Percentiles rank a stretch among this genome's conserved stretches.
These are phyloP conservation scores for Vigna mungo DNA, from an alignment of 306 rosid genomes.

Conservation along the genomic window DNA sequence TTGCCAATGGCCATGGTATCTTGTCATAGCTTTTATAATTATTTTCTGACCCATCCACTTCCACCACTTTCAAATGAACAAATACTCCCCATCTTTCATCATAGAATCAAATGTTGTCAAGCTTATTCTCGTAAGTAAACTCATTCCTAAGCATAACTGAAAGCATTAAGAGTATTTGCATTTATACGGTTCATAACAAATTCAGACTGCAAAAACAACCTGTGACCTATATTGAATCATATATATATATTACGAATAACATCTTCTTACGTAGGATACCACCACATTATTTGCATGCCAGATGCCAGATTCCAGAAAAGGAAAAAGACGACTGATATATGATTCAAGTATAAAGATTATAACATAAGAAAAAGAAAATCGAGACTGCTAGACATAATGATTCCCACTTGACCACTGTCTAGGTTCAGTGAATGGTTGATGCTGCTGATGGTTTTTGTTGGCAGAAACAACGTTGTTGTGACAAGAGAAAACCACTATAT, in stretches of 20 bases:
- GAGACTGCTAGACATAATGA: slow-evolving; percentile 14
- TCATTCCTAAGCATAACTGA: slow-evolving; percentile 1
- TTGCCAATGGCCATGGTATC: slow-evolving; percentile 8
- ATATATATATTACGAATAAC: background rate
- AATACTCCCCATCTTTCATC: background rate
- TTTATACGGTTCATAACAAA: background rate
- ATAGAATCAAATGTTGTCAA: slow-evolving; percentile 16
- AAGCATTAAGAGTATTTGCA: background rate
- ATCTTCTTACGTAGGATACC: slow-evolving; percentile 8
- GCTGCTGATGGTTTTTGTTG: background rate
- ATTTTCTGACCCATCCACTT: slow-evolving; percentile 17
- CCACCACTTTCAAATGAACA: slow-evolving; percentile 28
- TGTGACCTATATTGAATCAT: too few relatives aligned
- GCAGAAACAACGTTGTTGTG: slow-evolving; percentile 3
- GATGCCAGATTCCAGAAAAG: background rate
- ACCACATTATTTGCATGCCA: slow-evolving; percentile 16
- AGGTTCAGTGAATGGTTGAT: slow-evolving; percentile 29
- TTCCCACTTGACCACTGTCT: background rate
- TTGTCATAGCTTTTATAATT: slow-evolving; percentile 31
- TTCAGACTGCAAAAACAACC: background rate
- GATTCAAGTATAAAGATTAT: background rate
- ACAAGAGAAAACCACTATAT: slow-evolving; percentile 26
- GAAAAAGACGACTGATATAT: background rate
- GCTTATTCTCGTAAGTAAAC: background rate
- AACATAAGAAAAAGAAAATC: background rate